Evolutionary conservation across 2,329 filamentous ascomycete genomes (phyloP).

Genomic region (Byssothecium circinans): DNA sequence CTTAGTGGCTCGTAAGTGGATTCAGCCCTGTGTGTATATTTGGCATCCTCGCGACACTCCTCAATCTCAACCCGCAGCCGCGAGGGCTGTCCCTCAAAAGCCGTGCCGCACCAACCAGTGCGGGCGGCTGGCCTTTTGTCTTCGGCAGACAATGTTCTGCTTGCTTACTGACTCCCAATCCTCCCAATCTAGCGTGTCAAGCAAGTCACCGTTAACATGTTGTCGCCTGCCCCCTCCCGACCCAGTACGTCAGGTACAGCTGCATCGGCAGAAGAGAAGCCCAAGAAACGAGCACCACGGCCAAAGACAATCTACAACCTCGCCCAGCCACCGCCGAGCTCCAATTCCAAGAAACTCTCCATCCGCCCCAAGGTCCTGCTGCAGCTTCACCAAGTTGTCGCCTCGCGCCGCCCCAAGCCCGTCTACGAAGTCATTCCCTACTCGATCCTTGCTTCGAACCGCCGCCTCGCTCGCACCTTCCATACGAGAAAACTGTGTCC

Average conservation of each 20-base stretch:
- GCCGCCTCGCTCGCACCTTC: conserved; percentile 64
- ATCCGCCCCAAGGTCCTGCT: conserved; percentile 69
- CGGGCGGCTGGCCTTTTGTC: neutral
- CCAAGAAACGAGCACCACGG: conserved; percentile 52
- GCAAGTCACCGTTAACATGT: conserved; percentile 45
- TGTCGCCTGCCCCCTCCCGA: conserved; percentile 33
- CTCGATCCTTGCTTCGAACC: conserved; percentile 54
- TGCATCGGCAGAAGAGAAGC: conserved; percentile 39
- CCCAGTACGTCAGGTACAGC: conserved; percentile 44
- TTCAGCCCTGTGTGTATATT: conserved; percentile 16
- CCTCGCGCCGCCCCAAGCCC: conserved; percentile 63
- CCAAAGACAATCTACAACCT: conserved; percentile 67
- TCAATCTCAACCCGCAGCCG: conserved; percentile 28
- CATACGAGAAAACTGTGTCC: conserved; percentile 64
- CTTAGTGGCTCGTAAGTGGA: conserved; percentile 33
- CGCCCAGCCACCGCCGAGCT: conserved; percentile 66
- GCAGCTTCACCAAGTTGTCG: conserved; percentile 69
- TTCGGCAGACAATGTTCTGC: neutral
- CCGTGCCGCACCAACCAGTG: conserved; percentile 8
- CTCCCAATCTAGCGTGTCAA: too few species aligned
- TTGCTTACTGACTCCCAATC: conserved; percentile 16
- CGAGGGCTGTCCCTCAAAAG: conserved; percentile 16
- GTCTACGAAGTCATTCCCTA: conserved; percentile 74
- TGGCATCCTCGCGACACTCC: conserved; percentile 14
- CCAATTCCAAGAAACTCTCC: conserved; percentile 63